Percentiles rank a stretch among this genome's conserved stretches.
phyloP scores from a whole-genome alignment of 257 asterid genomes.

The Forsythia suspensa region DNA sequence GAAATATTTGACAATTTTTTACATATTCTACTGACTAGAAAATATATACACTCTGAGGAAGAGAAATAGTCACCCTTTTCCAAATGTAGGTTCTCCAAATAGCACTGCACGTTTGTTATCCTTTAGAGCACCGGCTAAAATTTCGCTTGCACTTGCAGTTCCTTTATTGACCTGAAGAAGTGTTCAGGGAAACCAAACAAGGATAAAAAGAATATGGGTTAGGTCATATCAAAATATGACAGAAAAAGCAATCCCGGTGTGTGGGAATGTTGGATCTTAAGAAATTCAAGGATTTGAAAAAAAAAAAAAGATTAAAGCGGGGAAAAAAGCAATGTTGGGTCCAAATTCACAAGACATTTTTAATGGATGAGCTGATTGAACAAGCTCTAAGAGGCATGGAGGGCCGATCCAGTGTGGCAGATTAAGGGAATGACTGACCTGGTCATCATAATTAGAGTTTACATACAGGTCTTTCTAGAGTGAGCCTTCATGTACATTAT shows the following conservation, averaged over 20 bases:
- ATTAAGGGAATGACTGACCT: background rate
- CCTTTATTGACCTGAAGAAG: constrained; percentile 83
- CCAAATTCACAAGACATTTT: background rate
- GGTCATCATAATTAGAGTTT: background rate
- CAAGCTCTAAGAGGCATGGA: background rate
- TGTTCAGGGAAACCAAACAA: background rate
- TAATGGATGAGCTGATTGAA: background rate
- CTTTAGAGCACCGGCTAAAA: constrained; percentile 91
- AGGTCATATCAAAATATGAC: background rate
- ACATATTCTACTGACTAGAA: background rate
- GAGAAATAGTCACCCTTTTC: constrained; percentile 70
- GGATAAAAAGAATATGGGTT: background rate
- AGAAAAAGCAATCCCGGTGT: background rate
- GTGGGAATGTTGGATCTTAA: background rate
- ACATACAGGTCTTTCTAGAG: background rate
- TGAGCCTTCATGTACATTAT: background rate
- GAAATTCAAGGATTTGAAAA: background rate
- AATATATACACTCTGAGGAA: background rate
- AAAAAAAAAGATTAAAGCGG: background rate
- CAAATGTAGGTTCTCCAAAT: constrained; percentile 89
- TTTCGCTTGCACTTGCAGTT: constrained; percentile 99
- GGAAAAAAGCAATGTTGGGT: background rate
- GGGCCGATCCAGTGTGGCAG: background rate
- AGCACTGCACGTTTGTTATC: constrained; percentile 92
- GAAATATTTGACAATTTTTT: constrained; percentile 1